Percentiles rank a stretch among this genome's conserved stretches.
These are phyloP conservation scores for Fusarium robinianum DNA, from an alignment of 2,329 filamentous ascomycete genomes.

Conservation along the genomic window DNA sequence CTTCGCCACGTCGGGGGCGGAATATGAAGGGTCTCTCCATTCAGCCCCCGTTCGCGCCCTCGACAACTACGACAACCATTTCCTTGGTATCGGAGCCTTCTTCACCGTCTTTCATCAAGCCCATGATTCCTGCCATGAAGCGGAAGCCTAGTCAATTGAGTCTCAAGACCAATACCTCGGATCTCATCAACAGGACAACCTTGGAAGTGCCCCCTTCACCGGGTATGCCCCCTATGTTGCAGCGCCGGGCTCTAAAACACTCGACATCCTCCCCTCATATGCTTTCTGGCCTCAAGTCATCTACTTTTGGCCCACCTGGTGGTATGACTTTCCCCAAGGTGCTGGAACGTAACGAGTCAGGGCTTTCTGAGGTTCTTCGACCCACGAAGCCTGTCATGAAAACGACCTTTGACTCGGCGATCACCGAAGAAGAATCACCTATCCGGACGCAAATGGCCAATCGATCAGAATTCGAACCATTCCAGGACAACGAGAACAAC, in stretches of 20 bases:
- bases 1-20: slow-evolving; percentile 71
- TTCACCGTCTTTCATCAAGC: slow-evolving; percentile 80
- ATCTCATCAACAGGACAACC: slow-evolving; percentile 53
- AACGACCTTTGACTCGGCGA: slow-evolving; percentile 47
- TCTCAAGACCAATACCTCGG: slow-evolving; percentile 70
- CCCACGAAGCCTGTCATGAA: slow-evolving; percentile 52
- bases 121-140: slow-evolving; percentile 70
- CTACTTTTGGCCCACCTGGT: slow-evolving; percentile 63
- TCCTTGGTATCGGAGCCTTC: slow-evolving; percentile 66
- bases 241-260: slow-evolving; percentile 67
- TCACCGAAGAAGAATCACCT: slow-evolving; percentile 60
- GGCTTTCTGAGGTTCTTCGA: slow-evolving; percentile 61
- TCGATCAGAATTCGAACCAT: slow-evolving; percentile 58
- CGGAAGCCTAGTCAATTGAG: slow-evolving; percentile 80
- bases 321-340: slow-evolving; percentile 69
- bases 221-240: slow-evolving; percentile 60
- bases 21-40: slow-evolving; percentile 87
- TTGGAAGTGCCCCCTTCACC: slow-evolving; percentile 62
- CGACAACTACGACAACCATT: slow-evolving; percentile 52
- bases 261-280: slow-evolving; percentile 71
- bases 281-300: slow-evolving; percentile 61
- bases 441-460: slow-evolving; percentile 67
- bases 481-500: slow-evolving; percentile 70
- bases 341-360: slow-evolving; percentile 62
- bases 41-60: slow-evolving; percentile 60